Conservation (phyloP, 2,329 filamentous ascomycete species). For the Microcyclospora pomicola region DNA sequence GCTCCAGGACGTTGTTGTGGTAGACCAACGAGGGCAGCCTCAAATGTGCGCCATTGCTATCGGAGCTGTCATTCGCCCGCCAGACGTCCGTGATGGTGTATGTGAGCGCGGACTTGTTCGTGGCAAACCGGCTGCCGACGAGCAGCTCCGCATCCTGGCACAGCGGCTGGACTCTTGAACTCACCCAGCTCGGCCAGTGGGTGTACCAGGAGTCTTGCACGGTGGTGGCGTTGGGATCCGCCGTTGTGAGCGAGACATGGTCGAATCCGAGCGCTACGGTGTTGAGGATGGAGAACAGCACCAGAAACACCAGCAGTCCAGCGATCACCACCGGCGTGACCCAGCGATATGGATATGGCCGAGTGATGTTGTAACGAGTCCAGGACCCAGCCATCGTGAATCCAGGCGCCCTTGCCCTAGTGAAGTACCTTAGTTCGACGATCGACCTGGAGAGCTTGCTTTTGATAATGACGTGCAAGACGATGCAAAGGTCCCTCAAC, state of each 20-base stretch:
- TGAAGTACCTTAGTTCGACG: too few species aligned
- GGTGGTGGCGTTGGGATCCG: slow-evolving; percentile 5
- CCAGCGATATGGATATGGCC: slow-evolving; percentile 7
- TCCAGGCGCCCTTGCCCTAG: too few species aligned
- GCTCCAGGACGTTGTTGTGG: slow-evolving; percentile 7
- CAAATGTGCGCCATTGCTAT: too few species aligned
- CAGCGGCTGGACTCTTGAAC: slow-evolving; percentile 4
- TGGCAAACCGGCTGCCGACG: slow-evolving; percentile 5
- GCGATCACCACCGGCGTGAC: slow-evolving; percentile 6
- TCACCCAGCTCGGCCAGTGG: slow-evolving; percentile 6
- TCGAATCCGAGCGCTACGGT: slow-evolving; percentile 5
- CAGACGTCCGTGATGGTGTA: slow-evolving; percentile 7
- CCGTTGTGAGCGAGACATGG: slow-evolving; percentile 2
- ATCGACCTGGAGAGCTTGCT: too few species aligned
- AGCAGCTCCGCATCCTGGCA: slow-evolving; percentile 6
- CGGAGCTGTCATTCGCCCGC: slow-evolving; percentile 1
- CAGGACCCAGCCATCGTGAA: neutral
- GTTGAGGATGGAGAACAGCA: slow-evolving; percentile 9
- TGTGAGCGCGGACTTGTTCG: slow-evolving; percentile 8
- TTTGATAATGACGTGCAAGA: too few species aligned
- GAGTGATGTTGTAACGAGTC: slow-evolving; percentile 6
- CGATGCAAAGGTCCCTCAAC: too few species aligned
- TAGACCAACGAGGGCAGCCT: slow-evolving; percentile 5
- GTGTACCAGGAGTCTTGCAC: slow-evolving; percentile 1
- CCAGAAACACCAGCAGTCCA: slow-evolving; percentile 2